Evolutionary conservation across 805 yeast species (phyloP), one percentile per base, ranked within the genome.

Genomic region (Ascoidea tarda): DNA sequence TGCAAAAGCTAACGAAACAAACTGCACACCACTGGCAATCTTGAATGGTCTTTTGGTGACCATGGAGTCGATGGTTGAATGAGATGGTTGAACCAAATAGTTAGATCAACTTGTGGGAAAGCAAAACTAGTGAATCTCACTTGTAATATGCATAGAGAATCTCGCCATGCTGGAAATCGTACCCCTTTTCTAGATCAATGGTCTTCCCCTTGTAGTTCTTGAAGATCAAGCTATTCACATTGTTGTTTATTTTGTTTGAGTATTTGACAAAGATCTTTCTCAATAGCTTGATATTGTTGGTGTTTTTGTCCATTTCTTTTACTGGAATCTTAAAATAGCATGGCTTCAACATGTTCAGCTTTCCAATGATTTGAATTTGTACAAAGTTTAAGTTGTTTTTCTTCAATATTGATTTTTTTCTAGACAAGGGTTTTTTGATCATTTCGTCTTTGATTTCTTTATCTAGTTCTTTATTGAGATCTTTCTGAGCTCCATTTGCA

Each of bases 281-380:
- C 16, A 55, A 49, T 6, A 52, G 14, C 5, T 32, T 33, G 10
- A 44, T n/a, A 1, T 51, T 52, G 33, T 52, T 51, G n/a, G 52
- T 50, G 5, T 32, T 21, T 5, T 50, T 53, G 32, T 46, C 50
- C 6, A 47, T 38, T 10, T 32, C 45, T n/a, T 46, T n/a, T 8
- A 46, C 46, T 14, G 47, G 42, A 33, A 56, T 50, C 42, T 52
- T 52, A 51, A 56, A 56, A 14, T 46, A 45, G 44, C 57, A 56
- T 16, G 54, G 58, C 14, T 44, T 49, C n/a, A 56, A 32, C 32
- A 49, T 50, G 5, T 53, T n/a, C 5, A 51, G 57, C 16, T 46
- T 47, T 14, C 57, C 54, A 16, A 52, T n/a, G 16, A 56, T 49
- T 10, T 57, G 46, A 10, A 56, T 38, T 38, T 38, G 44, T 2